Base-by-base conservation (phyloP, 768 basidiomycete genomes). In the Rhodotorula diobovata region DNA sequence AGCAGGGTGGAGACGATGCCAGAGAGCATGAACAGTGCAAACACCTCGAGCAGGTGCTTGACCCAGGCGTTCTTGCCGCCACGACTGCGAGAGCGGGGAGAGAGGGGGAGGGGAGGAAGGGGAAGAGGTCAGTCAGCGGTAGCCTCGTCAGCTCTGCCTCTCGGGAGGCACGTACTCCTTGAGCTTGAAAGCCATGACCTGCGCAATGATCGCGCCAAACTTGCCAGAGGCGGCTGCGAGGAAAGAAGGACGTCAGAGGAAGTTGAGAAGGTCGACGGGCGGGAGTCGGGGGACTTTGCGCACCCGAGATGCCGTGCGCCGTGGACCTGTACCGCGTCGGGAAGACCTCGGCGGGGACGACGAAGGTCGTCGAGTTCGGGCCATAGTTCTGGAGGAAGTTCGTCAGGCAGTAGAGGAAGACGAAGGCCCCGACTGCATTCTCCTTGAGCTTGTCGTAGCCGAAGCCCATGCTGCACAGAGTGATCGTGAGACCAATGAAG, bases 1-100 rank as follows among this genome's bases (percentile, higher is more conserved):
- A 92, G 84, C 25, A 91, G 81, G 0, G 90, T 91, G 14, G 91
- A 90, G 82, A 87, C 85, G 69, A 92, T 84, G 56, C 91, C 91
- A 3, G 89, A 91, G 66, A 91, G 80, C 90, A 91, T 93, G 83
- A 91, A 91, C 66, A 90, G 81, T 2, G 51, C 51, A 15, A 53
- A 91, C 64, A 93, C 86, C 81, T 91, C 85, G 61, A 93, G 82
- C 68, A 82, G 81, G 71, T 61, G 75, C 32, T 61, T 66, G 20
- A 74, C 68, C 15, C 46, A 72, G 54, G 67, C 89, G 70, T 75
- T 73, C 68, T 70, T 63, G 45, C 90, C 90, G 56, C 87, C 87
- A 43, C 89, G 88, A 79, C n/a, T n/a, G n/a, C n/a, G n/a, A n/a
- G n/a, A n/a, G n/a, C n/a, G n/a, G n/a, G n/a, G n/a, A n/a, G n/a